Base-by-base conservation (phyloP, 805 yeast species). In the Kluyveromyces siamensis region DNA sequence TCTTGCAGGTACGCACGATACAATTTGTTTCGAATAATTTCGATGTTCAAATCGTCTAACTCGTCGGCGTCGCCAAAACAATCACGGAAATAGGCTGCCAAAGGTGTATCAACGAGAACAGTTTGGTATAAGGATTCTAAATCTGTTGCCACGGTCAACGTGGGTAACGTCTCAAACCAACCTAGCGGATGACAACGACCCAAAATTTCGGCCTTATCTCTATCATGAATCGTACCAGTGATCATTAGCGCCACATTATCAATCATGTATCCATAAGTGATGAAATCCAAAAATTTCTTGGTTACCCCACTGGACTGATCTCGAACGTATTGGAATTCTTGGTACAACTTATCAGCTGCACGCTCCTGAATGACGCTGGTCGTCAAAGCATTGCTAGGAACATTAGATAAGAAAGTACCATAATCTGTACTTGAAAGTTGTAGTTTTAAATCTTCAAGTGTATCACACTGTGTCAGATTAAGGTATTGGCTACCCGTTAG, bases 111-210 rank as follows among this genome's bases (percentile, higher is more conserved):
- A 48, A 93, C 84, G 50, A 93, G 73, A 13, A 93, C 99, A 1
- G 95, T 86, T 60, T 84, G 84, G 71, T 91, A 93, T 59, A 93
- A 75, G n/a, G 93, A 81, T 59, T 89, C 96, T 49, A 91, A 80
- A 67, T 91, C 98, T 2, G 96, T 88, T 44, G 98, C 97, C 45
- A 91, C 93, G 14, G 93, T 80, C 50, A 93, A 75, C 0, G 98
- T 91, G 36, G 99, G 99, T 57, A 93, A 78, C 8, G 98, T 91
- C 58, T 93, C 99, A 62, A 93, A 93, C 96, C 97, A 90, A 41
- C 99, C 99, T 58, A 93, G 74, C 0, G 99, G 99, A 65, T 93
- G 96, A 66, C 96, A 89, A 64, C 96, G 82, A 50, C 81, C 81
- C 60, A 93, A 75, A 46, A 95, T 84, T 62, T 93, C 99, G 40